phyloP scores from a whole-genome alignment of 345 rosid species.

The Corymbia maculata region DNA sequence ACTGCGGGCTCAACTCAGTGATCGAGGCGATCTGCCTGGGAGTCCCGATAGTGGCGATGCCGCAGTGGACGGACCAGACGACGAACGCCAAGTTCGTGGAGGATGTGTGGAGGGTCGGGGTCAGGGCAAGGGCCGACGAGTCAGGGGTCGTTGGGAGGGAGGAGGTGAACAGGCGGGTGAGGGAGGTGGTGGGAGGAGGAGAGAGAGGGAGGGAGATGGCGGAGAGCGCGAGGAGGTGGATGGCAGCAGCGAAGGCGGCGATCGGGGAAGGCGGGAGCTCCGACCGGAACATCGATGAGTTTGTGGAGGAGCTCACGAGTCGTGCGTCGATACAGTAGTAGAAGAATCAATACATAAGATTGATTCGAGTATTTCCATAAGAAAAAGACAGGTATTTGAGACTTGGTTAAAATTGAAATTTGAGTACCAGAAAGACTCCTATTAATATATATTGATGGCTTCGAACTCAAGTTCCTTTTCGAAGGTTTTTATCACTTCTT shows the following conservation, averaged over 20 bases:
- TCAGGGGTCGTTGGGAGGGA: constrained; percentile 6
- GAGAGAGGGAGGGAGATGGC: neutral
- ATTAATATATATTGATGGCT: too few species aligned
- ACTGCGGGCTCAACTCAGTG: constrained; percentile 33
- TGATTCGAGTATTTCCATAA: neutral
- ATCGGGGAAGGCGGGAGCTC: neutral
- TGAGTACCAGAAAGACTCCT: neutral
- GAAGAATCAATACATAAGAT: neutral
- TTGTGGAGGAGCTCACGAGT: neutral
- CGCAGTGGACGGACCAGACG: constrained; percentile 36
- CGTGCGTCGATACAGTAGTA: neutral
- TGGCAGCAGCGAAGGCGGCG: neutral
- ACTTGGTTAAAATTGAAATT: neutral
- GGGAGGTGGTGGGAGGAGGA: neutral
- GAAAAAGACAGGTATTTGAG: neutral
- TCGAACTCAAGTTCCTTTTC: too few species aligned
- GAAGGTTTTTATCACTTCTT: neutral
- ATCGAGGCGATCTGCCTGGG: constrained; percentile 35
- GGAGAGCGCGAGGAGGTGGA: neutral
- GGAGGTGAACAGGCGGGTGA: neutral
- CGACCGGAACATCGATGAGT: neutral
- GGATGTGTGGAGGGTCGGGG: constrained; percentile 32
- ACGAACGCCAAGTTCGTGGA: constrained; percentile 24
- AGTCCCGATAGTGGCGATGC: constrained; percentile 36
- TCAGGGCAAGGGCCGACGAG: constrained; percentile 7